Evolutionary conservation across 768 basidiomycete species (phyloP).

Genomic region (Trametes cinnabarina): DNA sequence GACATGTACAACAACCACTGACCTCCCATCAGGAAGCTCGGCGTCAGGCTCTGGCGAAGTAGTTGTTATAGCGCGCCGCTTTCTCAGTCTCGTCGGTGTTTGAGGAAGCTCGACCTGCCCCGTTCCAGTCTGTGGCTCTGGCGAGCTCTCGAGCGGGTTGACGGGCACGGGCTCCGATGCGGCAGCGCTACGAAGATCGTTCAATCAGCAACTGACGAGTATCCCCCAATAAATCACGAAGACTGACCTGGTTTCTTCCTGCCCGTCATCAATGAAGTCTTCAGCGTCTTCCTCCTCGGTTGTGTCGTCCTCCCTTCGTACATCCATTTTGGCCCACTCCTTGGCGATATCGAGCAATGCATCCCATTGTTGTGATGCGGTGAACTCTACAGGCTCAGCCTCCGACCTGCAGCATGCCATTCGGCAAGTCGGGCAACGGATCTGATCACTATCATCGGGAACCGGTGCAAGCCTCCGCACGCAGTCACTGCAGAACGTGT

Average conservation of each 20-base stretch:
- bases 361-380: constrained; percentile 46
- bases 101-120: background rate
- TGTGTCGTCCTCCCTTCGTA: constrained; percentile 35
- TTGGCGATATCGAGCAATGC: constrained; percentile 38
- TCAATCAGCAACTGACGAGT: too few species aligned
- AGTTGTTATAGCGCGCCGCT: background rate
- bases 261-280: constrained; percentile 32
- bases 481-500: constrained; percentile 42
- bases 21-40: background rate
- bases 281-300: constrained; percentile 45
- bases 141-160: constrained; percentile 11
- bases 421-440: constrained; percentile 42
- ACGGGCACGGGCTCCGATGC: background rate
- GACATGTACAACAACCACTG: too few species aligned
- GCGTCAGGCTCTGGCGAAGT: background rate
- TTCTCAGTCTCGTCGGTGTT: background rate
- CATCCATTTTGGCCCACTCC: constrained; percentile 40
- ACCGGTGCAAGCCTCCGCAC: constrained; percentile 28
- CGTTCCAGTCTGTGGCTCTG: constrained; percentile 1
- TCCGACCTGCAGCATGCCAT: constrained; percentile 30
- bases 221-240: too few species aligned
- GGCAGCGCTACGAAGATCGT: constrained; percentile 1
- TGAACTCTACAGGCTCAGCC: constrained; percentile 35
- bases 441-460: constrained; percentile 17
- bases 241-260: constrained; percentile 2